Evolutionary conservation across 306 rosid species (phyloP).

Genomic region (Macrotyloma uniflorum): DNA sequence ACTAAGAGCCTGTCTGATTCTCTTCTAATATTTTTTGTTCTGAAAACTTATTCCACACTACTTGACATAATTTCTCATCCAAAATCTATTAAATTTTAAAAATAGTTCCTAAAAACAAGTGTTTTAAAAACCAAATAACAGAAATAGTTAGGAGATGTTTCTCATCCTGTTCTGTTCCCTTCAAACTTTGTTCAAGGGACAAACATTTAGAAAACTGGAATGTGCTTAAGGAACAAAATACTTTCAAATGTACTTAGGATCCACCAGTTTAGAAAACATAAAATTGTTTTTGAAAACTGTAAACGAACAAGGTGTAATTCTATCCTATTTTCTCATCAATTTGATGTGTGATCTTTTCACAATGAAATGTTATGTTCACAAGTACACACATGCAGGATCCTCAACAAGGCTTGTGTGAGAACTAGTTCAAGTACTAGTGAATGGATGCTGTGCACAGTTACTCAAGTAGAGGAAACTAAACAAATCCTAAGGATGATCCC

Average conservation of each 20-base stretch:
- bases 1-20: background rate
- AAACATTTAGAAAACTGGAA: background rate
- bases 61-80: background rate
- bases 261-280: too few relatives aligned
- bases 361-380: background rate
- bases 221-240: background rate
- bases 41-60: background rate
- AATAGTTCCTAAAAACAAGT: background rate
- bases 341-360: background rate
- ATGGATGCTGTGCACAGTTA: slow-evolving; percentile 64
- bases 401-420: slow-evolving; percentile 63
- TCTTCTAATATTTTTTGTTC: background rate
- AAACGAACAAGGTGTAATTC: background rate
- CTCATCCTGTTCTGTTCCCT: background rate
- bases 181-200: background rate
- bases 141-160: background rate
- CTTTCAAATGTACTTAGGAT: background rate
- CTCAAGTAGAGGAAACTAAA: slow-evolving; percentile 82
- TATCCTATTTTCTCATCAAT: background rate
- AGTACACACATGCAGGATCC: slow-evolving; percentile 50
- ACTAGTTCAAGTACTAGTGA: slow-evolving; percentile 38
- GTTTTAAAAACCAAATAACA: background rate
- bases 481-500: slow-evolving; percentile 75
- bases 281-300: background rate
- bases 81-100: background rate